A percentile compares a stretch with the other conserved stretches of the same genome.
Conservation (phyloP, 805 yeast species). For the Wickerhamomyces mucosus region DNA sequence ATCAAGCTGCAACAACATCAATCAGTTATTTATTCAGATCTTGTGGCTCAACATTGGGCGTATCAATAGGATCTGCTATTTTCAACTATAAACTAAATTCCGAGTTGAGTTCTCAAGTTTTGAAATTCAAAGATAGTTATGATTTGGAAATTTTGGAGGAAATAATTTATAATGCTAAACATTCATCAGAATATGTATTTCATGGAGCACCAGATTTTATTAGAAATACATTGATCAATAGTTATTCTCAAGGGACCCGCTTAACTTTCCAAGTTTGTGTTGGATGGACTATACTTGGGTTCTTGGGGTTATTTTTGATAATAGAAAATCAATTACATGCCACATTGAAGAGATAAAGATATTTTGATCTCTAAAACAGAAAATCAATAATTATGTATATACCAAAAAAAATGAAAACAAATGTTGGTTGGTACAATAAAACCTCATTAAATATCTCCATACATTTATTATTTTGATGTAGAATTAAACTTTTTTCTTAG, state of each 20-base stretch:
- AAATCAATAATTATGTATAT: no score
- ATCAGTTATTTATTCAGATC: constrained; percentile 59
- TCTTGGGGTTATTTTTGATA: constrained; percentile 35
- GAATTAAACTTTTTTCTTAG: no score
- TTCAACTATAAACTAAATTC: constrained; percentile 37
- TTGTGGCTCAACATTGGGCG: constrained; percentile 58
- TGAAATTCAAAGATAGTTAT: constrained; percentile 24
- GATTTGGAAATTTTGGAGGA: constrained; percentile 26
- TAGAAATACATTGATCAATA: constrained; percentile 33
- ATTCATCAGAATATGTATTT: constrained; percentile 44
- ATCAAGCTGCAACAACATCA: constrained; percentile 60
- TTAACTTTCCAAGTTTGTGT: constrained; percentile 41
- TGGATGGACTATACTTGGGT: constrained; percentile 28
- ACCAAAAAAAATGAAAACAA: no score
- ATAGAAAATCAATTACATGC: constrained; percentile 51
- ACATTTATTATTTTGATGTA: no score
- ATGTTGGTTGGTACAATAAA: no score
- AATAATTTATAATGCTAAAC: constrained; percentile 44
- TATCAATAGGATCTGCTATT: constrained; percentile 53
- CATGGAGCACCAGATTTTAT: constrained; percentile 44
- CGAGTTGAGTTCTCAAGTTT: constrained; percentile 22
- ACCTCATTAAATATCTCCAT: no score
- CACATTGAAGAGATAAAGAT: constrained; percentile 34
- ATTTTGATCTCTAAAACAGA: no score
- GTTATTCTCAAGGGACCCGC: constrained; percentile 45